Percentiles rank a stretch among this genome's conserved stretches.
phyloP scores from a whole-genome alignment of 106 monocot genomes.

The Allium cepa region DNA sequence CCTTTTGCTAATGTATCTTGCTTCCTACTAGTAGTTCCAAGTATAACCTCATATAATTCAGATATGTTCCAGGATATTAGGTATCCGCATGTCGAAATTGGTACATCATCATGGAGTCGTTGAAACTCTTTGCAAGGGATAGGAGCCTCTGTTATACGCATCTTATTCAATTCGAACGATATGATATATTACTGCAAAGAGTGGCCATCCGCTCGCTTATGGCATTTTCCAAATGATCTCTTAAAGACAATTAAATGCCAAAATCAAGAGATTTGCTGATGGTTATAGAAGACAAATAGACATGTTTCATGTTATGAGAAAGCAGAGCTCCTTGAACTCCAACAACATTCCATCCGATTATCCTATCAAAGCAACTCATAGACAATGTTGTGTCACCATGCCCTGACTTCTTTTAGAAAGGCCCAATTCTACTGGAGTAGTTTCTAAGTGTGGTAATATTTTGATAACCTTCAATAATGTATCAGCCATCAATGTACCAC shows the following conservation, averaged over 20 bases:
- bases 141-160: conserved; percentile 36
- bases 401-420: conserved; percentile 83
- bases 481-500: conserved; percentile 14
- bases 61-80: conserved; percentile 90
- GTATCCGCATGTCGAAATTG: conserved; percentile 88
- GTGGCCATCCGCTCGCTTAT: conserved; percentile 30
- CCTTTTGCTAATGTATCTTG: conserved; percentile 92
- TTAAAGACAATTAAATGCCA: conserved; percentile 16
- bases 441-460: background rate
- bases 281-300: conserved; percentile 74
- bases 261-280: conserved; percentile 36
- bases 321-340: conserved; percentile 95
- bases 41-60: conserved; percentile 80
- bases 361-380: conserved; percentile 95
- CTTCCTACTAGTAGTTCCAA: conserved; percentile 91
- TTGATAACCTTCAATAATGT: background rate
- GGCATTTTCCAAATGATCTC: conserved; percentile 33
- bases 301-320: conserved; percentile 56
- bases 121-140: conserved; percentile 61
- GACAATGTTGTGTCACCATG: conserved; percentile 86
- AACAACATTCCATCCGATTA: conserved; percentile 80
- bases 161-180: conserved; percentile 44
- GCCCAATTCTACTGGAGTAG: conserved; percentile 4
- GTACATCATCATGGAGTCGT: conserved; percentile 17
- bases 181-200: conserved; percentile 17